Evolutionary conservation across 495 filamentous ascomycete genomes (phyloP), one percentile per base, ranked within the genome.

Genomic region (Aspergillus indologenus): DNA sequence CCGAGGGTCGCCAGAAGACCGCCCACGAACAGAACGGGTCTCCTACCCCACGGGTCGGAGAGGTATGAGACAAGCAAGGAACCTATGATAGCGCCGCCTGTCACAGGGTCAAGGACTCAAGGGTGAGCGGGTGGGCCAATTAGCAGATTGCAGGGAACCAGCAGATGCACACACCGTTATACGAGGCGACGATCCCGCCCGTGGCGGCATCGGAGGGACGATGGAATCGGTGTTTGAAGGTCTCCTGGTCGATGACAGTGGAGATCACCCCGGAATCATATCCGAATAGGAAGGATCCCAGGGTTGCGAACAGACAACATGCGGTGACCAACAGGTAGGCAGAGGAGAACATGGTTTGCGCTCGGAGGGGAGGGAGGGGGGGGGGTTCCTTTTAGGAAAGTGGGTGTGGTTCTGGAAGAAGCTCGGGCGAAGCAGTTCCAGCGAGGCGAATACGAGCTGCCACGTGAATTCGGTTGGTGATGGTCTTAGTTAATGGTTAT

Each of bases 261-360:
- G 65, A 83, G 77, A 68, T 82, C 61, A 85, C 79, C 56, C 82
- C 81, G 0, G 68, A 63, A 54, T 76, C 73, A 60, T 76, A 83
- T 26, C 83, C 84, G 62, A 74, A 85, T n/a, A 84, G 70, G 53
- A 85, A 79, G 14, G 81, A 83, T 5, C 82, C 83, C 50, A 85
- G 69, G n/a, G 79, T 82, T 54, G 80, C 83, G 62, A 85, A 85
- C 17, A 79, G 71, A 66, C 81, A 75, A 60, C 64, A 74, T 23
- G 70, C 54, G 15, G 73, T 71, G 55, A 81, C 75, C 11, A 81
- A 71, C 59, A 72, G 65, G 22, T 71, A 73, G 45, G 64, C 53
- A 68, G 70, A 70, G 43, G 24, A 50, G n/a, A 15, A n/a, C 47
- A 22, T n/a, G 11, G 47, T 19, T 29, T n/a, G n/a, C n/a, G n/a